Percentiles rank a stretch among this genome's conserved stretches.
Evolutionary conservation across 805 yeast genomes (phyloP).

Genomic region (Teunomyces panamensis): DNA sequence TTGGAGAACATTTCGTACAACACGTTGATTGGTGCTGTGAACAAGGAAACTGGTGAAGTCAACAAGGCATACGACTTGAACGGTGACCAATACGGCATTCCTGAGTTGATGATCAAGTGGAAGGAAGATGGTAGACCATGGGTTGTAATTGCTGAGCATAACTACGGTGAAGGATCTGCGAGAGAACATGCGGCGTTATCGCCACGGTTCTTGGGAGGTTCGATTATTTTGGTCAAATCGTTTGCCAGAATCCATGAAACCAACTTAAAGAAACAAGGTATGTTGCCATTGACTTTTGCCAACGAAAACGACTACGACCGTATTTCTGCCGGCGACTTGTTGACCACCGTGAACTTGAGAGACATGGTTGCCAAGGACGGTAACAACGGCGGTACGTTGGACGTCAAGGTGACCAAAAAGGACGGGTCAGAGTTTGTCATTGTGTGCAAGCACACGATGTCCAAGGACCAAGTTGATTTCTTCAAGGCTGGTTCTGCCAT

Average conservation of each 20-base stretch:
- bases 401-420: slow-evolving; percentile 68
- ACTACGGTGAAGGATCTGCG: slow-evolving; percentile 99
- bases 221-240: slow-evolving; percentile 83
- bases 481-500: slow-evolving; percentile 98
- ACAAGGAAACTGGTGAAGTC: slow-evolving; percentile 95
- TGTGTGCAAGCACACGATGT: slow-evolving; percentile 91
- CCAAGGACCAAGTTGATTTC: slow-evolving; percentile 91
- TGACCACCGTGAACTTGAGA: slow-evolving; percentile 69
- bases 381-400: slow-evolving; percentile 79
- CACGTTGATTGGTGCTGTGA: slow-evolving; percentile 94
- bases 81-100: slow-evolving; percentile 75
- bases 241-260: slow-evolving; percentile 99
- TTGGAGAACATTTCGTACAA: slow-evolving; percentile 92
- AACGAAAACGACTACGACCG: slow-evolving; percentile 85
- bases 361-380: slow-evolving; percentile 82
- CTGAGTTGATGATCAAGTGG: slow-evolving; percentile 97
- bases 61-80: slow-evolving; percentile 85
- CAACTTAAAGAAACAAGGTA: slow-evolving; percentile 95
- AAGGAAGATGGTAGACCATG: slow-evolving; percentile 80
- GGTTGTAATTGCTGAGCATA: slow-evolving; percentile 97
- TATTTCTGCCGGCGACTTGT: slow-evolving; percentile 70
- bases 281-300: slow-evolving; percentile 91
- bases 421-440: slow-evolving; percentile 70
- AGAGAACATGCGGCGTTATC: slow-evolving; percentile 98
- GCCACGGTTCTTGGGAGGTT: slow-evolving; percentile 92